Conservation (phyloP, 129 eudicot genomes). For the Pittosporum tobira region DNA sequence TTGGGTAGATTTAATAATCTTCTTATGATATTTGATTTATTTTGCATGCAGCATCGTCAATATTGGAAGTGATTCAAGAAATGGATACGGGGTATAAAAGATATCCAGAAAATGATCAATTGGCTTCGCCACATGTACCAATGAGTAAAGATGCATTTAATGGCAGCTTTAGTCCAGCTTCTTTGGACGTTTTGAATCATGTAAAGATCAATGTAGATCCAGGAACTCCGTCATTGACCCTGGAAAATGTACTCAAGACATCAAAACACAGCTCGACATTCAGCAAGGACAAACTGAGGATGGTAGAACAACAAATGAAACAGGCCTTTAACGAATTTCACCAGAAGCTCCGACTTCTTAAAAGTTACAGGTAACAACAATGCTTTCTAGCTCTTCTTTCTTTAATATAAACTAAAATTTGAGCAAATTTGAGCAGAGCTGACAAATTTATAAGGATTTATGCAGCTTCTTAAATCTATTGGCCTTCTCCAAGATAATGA, state of each 20-base stretch:
- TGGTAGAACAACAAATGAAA: slow-evolving; percentile 38
- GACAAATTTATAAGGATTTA: background rate
- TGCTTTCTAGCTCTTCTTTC: background rate
- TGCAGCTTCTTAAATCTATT: slow-evolving; percentile 54
- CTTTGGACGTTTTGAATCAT: slow-evolving; percentile 43
- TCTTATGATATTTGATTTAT: background rate
- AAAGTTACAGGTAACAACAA: slow-evolving; percentile 40
- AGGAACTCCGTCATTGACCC: slow-evolving; percentile 41
- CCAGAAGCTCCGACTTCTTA: slow-evolving; percentile 50
- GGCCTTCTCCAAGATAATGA: slow-evolving; percentile 71
- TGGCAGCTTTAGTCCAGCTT: slow-evolving; percentile 21
- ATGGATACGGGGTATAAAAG: slow-evolving; percentile 18
- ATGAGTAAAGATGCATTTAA: background rate
- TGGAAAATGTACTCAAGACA: slow-evolving; percentile 29
- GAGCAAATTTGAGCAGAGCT: background rate
- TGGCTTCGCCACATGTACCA: background rate
- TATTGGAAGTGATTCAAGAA: slow-evolving; percentile 45
- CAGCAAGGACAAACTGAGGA: slow-evolving; percentile 36
- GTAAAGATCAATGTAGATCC: slow-evolving; percentile 39
- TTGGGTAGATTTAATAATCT: background rate
- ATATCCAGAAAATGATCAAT: slow-evolving; percentile 5
- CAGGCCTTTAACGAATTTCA: slow-evolving; percentile 45
- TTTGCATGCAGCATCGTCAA: slow-evolving; percentile 1
- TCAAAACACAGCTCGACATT: slow-evolving; percentile 25
- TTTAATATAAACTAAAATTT: background rate